Percentiles rank a stretch among this genome's conserved stretches.
Evolutionary conservation across 2,329 filamentous ascomycete species (phyloP).

Genomic region (Sporothrix dimorphospora): DNA sequence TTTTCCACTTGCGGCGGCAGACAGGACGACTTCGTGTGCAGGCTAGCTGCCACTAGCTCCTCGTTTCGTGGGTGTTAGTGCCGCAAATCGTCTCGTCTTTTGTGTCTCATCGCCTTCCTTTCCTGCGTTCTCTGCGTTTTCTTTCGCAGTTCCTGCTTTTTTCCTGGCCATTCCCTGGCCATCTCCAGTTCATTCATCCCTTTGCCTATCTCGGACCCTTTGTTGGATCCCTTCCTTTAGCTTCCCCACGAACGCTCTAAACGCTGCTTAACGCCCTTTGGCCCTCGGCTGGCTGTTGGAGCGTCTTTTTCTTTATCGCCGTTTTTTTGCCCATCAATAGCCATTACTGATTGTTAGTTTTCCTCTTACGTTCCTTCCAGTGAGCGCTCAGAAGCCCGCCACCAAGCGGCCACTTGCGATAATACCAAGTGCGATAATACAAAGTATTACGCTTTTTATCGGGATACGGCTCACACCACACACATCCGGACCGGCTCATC

Average conservation of each 20-base stretch:
- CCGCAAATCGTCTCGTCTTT: background rate
- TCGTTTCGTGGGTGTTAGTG: background rate
- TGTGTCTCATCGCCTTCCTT: background rate
- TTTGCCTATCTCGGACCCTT: slow-evolving; percentile 29
- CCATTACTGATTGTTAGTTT: slow-evolving; percentile 26
- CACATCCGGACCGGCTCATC: slow-evolving; percentile 7
- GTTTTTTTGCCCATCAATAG: background rate
- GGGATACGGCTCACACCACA: background rate
- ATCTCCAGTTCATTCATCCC: background rate
- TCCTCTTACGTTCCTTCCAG: slow-evolving; percentile 25
- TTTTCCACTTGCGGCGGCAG: slow-evolving; percentile 15
- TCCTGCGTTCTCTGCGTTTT: background rate
- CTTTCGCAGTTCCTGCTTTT: background rate
- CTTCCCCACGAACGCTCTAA: slow-evolving; percentile 16
- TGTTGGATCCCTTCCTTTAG: slow-evolving; percentile 17
- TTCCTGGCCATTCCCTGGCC: background rate
- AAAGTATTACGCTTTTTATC: slow-evolving; percentile 10
- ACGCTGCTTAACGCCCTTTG: background rate
- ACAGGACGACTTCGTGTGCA: background rate
- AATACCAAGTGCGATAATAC: slow-evolving; percentile 5
- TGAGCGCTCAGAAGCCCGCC: background rate
- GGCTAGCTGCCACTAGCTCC: background rate
- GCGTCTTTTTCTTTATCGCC: slow-evolving; percentile 6
- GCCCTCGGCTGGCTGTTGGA: slow-evolving; percentile 14
- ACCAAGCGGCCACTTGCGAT: background rate